phyloP scores from a whole-genome alignment of 768 basidiomycete genomes.

The Wakefieldia striispora region DNA sequence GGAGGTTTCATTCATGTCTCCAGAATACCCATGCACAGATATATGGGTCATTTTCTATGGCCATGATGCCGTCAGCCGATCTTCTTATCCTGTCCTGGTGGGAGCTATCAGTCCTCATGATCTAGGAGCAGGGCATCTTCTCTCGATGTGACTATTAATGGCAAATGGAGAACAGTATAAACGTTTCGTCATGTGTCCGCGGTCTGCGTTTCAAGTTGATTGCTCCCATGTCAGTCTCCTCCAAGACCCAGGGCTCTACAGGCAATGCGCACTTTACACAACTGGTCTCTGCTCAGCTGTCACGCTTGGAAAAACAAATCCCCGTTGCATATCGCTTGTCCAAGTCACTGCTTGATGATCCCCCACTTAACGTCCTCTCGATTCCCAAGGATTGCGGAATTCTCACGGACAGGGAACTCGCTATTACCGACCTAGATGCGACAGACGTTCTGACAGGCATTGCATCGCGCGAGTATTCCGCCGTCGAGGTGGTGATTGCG shows the following conservation, averaged over 20 bases:
- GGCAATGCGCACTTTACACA: slow-evolving; percentile 21
- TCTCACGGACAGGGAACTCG: slow-evolving; percentile 31
- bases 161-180: background rate
- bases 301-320: slow-evolving; percentile 25
- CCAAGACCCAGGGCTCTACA: slow-evolving; percentile 21
- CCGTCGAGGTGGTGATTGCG: slow-evolving; percentile 41
- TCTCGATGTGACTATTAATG: background rate
- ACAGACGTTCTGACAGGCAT: slow-evolving; percentile 31
- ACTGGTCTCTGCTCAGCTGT: slow-evolving; percentile 16
- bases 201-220: background rate
- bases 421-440: slow-evolving; percentile 37
- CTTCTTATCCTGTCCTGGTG: too few species aligned
- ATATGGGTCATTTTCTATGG: too few species aligned
- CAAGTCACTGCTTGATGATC: slow-evolving; percentile 15
- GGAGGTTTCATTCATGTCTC: too few species aligned
- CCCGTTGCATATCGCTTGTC: slow-evolving; percentile 19
- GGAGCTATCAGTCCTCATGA: background rate
- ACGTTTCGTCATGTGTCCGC: background rate
- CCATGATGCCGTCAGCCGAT: too few species aligned
- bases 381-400: slow-evolving; percentile 34
- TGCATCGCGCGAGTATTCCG: slow-evolving; percentile 30
- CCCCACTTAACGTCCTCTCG: slow-evolving; percentile 32
- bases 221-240: slow-evolving; percentile 17
- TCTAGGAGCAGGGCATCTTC: background rate
- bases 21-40: too few species aligned